A percentile compares a stretch with the other conserved stretches of the same genome.
These are phyloP conservation scores for Seiridium unicorne DNA, from an alignment of 2,329 filamentous ascomycete species.

Conservation along the genomic window DNA sequence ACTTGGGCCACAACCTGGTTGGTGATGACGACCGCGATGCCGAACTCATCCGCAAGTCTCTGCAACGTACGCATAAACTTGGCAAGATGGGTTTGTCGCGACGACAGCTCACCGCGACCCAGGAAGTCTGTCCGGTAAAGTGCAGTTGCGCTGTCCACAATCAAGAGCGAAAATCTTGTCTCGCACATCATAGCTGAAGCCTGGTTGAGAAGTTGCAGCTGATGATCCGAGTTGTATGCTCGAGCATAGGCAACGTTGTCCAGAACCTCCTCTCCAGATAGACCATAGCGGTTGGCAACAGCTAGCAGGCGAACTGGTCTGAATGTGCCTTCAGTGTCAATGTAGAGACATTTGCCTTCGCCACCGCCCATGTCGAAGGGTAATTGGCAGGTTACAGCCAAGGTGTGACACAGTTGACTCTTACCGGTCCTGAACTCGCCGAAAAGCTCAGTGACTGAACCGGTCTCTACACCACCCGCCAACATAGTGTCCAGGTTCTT, in stretches of 20 bases:
- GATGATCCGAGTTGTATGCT: conserved; percentile 98
- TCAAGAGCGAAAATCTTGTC: conserved; percentile 90
- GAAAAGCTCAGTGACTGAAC: conserved; percentile 96
- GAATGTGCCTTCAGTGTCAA: conserved; percentile 97
- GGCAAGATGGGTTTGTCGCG: conserved; percentile 81
- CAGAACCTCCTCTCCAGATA: conserved; percentile 94
- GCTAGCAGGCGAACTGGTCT: conserved; percentile 86
- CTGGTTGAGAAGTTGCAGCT: conserved; percentile 90
- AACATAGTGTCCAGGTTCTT: conserved; percentile 96
- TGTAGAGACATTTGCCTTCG: conserved; percentile 97
- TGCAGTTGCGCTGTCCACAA: conserved; percentile 94
- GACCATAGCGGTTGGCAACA: conserved; percentile 89
- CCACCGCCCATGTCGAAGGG: conserved; percentile 99
- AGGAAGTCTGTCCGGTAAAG: conserved; percentile 96
- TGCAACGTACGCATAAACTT: conserved; percentile 87
- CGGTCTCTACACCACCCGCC: conserved; percentile 92
- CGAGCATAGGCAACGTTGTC: conserved; percentile 98
- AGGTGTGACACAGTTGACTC: conserved; percentile 96
- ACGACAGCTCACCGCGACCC: conserved; percentile 95
- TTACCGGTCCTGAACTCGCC: conserved; percentile 98
- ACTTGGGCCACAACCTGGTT: conserved; percentile 99
- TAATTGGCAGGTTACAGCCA: conserved; percentile 96
- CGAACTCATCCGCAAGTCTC: conserved; percentile 78
- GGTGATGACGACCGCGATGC: conserved; percentile 96
- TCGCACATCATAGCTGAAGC: conserved; percentile 99